phyloP scores from a whole-genome alignment of 441 rosid species.

The Populus trichocarpa region DNA sequence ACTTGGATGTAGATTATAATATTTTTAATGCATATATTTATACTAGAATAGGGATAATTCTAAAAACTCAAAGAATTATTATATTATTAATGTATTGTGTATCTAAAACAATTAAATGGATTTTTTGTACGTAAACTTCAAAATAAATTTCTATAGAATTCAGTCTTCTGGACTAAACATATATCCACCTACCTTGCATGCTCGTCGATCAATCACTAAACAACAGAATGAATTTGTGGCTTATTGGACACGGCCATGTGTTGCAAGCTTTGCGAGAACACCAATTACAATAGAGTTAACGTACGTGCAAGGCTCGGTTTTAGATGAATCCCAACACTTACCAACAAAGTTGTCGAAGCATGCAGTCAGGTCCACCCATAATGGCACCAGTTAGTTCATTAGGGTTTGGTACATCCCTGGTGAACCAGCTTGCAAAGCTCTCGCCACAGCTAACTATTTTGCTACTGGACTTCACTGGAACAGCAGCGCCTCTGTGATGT shows the following conservation, averaged over 20 bases:
- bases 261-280: slow-evolving; percentile 66
- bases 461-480: slow-evolving; percentile 29
- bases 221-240: neutral
- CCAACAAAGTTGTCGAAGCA: slow-evolving; percentile 61
- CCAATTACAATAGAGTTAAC: slow-evolving; percentile 72
- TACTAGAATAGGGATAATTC: no score
- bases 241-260: neutral
- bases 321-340: slow-evolving; percentile 49
- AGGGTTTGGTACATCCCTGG: slow-evolving; percentile 51
- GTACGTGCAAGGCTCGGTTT: slow-evolving; percentile 91
- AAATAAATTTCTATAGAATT: no score
- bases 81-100: no score
- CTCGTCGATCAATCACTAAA: neutral
- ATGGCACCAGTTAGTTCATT: slow-evolving; percentile 88
- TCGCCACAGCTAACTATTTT: slow-evolving; percentile 41
- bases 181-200: no score
- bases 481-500: slow-evolving; percentile 86
- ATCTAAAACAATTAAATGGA: no score
- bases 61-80: no score
- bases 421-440: slow-evolving; percentile 64
- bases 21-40: no score
- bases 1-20: no score
- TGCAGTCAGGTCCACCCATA: slow-evolving; percentile 82
- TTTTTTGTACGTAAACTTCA: no score
- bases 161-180: neutral